Conservation (phyloP, 164 flowering plant species). For the Macadamia integrifolia region DNA sequence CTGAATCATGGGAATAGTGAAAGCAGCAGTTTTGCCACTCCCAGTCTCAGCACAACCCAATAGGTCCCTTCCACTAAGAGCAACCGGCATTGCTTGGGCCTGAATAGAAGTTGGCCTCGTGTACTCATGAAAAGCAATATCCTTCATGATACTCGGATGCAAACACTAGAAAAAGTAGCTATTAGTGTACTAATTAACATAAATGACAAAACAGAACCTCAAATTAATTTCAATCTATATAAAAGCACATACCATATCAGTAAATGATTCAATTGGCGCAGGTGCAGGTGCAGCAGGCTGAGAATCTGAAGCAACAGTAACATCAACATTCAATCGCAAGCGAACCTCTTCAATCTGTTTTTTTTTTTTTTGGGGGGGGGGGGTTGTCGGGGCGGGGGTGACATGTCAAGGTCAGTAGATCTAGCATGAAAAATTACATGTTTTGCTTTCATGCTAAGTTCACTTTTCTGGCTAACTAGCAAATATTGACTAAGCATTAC, state of each 20-base stretch:
- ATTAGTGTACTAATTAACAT: neutral
- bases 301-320: constrained; percentile 35
- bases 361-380: no score
- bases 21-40: constrained; percentile 73
- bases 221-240: neutral
- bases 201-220: neutral
- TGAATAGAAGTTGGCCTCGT: constrained; percentile 59
- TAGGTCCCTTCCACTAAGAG: constrained; percentile 57
- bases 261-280: constrained; percentile 55
- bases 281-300: constrained; percentile 29
- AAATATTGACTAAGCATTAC: no score
- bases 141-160: constrained; percentile 50
- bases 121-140: constrained; percentile 49
- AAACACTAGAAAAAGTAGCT: constrained; percentile 31
- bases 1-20: constrained; percentile 64
- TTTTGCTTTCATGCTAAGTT: no score
- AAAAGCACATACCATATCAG: constrained; percentile 41
- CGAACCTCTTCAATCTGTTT: constrained; percentile 56
- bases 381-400: neutral
- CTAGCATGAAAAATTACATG: neutral
- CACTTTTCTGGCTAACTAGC: no score
- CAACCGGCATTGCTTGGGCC: constrained; percentile 64
- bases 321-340: constrained; percentile 53
- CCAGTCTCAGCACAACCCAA: constrained; percentile 73
- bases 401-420: neutral